Base-by-base conservation (phyloP, 2,329 filamentous ascomycete genomes). In the Trichoderma atrobrunneum region DNA sequence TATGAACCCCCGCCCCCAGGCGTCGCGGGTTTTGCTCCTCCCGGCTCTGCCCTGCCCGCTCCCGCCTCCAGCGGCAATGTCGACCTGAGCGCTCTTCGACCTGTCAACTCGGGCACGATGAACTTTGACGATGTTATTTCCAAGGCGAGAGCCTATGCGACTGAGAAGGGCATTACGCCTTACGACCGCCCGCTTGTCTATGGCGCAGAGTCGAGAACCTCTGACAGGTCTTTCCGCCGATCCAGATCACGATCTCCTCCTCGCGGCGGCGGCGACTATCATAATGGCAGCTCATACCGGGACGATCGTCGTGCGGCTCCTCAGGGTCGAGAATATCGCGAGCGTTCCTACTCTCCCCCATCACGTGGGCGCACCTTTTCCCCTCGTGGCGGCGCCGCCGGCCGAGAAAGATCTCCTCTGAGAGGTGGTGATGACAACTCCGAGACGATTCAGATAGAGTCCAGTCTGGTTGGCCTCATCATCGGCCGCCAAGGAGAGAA, bases 401-500 rank as follows among this genome's bases (percentile, higher is more conserved):
- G 85, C 54, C 82, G 88, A 77, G 88, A 91, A 71, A 85, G 90
- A 69, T 91, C 90, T 48, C 89, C 90, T 26, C 82, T 87, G 24
- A 79, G 84, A 39, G 84, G 84, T 75, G 74, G 83, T 54, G 90
- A 92, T 76, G 92, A 94, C 75, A 92, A 91, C 77, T 88, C 89
- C 28, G 94, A 97, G 83, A 92, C 91, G 28, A 94, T 97, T 76
- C 89, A 92, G 77, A 94, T 97, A 78, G 94, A 97, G 79, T 94
- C 93, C 26, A 93, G 90, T 77, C 87, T 97, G 62, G 94, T 97
- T 66, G 94, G 94, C 56, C 86, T 97, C 39, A 97, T 97, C 78
- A 97, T 97, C 79, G 94, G 94, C 68, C 90, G 94, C 73, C 92
- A 95, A 78, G 94, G 94, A 76, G 95, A 97, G 83, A 97, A 97